phyloP scores from a whole-genome alignment of 331 rosid species.

The Quercus lobata region DNA sequence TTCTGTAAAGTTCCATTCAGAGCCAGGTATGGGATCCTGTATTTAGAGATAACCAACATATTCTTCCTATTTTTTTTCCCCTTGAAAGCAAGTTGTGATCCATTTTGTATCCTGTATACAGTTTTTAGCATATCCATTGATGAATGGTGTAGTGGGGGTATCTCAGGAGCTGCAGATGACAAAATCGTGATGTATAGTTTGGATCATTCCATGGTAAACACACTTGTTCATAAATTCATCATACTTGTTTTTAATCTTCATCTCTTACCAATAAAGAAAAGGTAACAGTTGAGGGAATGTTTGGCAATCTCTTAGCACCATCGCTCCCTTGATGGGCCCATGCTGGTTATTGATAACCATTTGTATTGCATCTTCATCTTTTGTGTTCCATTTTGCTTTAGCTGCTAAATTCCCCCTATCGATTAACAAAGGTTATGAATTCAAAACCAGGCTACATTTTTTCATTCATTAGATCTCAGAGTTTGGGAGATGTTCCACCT shows the following conservation, averaged over 20 bases:
- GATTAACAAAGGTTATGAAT: no score
- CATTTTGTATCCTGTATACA: constrained; percentile 31
- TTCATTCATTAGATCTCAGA: no score
- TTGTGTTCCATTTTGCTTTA: no score
- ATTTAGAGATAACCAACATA: neutral
- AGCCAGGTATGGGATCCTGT: constrained; percentile 57
- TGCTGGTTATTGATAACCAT: no score
- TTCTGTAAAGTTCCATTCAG: constrained; percentile 79
- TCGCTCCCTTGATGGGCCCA: no score
- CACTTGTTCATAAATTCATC: neutral
- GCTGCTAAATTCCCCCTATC: no score
- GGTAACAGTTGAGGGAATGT: no score
- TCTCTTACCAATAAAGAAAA: constrained; percentile 3
- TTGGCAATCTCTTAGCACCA: no score
- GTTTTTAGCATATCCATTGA: constrained; percentile 76
- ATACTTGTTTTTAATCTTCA: neutral
- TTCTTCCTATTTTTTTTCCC: constrained; percentile 1
- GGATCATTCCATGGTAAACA: constrained; percentile 81
- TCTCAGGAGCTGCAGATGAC: constrained; percentile 92
- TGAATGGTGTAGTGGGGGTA: constrained; percentile 73
- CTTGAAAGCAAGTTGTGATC: neutral
- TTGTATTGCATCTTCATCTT: no score
- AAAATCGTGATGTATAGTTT: constrained; percentile 64
- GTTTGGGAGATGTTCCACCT: no score
- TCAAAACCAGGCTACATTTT: no score